These are phyloP conservation scores for Venturia effusa DNA, from an alignment of 2,329 filamentous ascomycete genomes.

Conservation along the genomic window DNA sequence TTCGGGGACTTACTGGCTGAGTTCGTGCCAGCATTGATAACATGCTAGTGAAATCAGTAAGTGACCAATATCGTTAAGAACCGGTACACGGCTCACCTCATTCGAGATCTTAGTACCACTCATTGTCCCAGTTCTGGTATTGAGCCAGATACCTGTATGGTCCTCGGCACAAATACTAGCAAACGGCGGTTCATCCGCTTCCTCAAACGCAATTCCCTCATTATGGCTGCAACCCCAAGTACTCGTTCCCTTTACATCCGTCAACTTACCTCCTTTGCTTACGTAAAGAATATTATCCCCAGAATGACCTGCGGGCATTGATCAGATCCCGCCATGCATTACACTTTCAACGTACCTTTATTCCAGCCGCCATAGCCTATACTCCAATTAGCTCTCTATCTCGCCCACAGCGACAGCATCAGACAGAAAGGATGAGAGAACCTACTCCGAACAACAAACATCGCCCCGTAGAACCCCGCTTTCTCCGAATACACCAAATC, in stretches of 20 bases:
- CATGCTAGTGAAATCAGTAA: slow-evolving; percentile 24
- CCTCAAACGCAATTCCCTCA: slow-evolving; percentile 53
- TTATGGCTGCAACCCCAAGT: slow-evolving; percentile 55
- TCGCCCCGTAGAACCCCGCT: slow-evolving; percentile 45
- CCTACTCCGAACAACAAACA: slow-evolving; percentile 3
- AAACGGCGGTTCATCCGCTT: slow-evolving; percentile 46
- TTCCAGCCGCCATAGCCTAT: background rate
- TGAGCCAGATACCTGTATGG: slow-evolving; percentile 54
- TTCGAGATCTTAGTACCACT: slow-evolving; percentile 49
- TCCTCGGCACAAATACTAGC: slow-evolving; percentile 51
- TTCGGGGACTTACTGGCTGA: background rate
- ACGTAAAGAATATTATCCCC: slow-evolving; percentile 47
- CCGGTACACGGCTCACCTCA: slow-evolving; percentile 25
- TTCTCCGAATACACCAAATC: slow-evolving; percentile 50
- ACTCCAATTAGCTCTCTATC: background rate
- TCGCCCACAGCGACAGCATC: background rate
- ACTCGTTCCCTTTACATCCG: slow-evolving; percentile 41
- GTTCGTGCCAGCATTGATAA: slow-evolving; percentile 46
- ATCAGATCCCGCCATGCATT: slow-evolving; percentile 37
- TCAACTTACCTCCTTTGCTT: slow-evolving; percentile 36
- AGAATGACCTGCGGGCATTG: slow-evolving; percentile 37
- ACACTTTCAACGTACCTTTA: background rate
- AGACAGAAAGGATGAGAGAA: background rate
- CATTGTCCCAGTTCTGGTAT: slow-evolving; percentile 50
- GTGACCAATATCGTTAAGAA: background rate